phyloP scores from a whole-genome alignment of 768 basidiomycete genomes.

The Strobilomyces dryophilus region DNA sequence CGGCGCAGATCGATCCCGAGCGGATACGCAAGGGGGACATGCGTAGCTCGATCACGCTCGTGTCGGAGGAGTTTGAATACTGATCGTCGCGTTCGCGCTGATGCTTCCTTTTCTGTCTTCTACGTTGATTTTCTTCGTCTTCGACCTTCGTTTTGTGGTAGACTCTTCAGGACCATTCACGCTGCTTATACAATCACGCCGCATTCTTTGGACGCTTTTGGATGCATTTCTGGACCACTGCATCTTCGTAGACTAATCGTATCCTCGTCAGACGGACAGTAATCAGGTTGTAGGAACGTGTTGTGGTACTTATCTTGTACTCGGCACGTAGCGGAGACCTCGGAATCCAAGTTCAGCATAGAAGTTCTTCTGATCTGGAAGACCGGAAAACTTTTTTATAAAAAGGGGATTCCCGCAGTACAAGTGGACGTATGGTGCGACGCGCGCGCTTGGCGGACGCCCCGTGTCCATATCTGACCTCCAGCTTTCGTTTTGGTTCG shows the following conservation, averaged over 20 bases:
- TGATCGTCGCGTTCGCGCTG: conserved; percentile 25
- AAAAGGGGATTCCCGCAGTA: too few species aligned
- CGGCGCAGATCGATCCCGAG: conserved; percentile 53
- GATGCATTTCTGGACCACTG: too few species aligned
- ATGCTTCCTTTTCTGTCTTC: background rate
- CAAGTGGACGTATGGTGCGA: too few species aligned
- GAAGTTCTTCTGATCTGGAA: too few species aligned
- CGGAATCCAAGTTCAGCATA: too few species aligned
- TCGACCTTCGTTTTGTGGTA: conserved; percentile 7
- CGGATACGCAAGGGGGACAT: conserved; percentile 52
- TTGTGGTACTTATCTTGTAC: background rate
- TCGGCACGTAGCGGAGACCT: background rate
- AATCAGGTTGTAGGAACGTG: background rate
- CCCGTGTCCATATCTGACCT: too few species aligned
- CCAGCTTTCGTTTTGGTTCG: too few species aligned
- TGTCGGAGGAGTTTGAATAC: conserved; percentile 67
- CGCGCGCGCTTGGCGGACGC: too few species aligned
- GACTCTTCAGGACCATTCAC: background rate
- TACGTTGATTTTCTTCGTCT: background rate
- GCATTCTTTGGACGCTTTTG: too few species aligned
- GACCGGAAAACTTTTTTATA: too few species aligned
- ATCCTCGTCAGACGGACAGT: background rate
- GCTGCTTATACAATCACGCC: background rate
- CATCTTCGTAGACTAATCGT: background rate
- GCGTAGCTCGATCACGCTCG: conserved; percentile 54